Base-by-base conservation (phyloP, 2,329 filamentous ascomycete species). In the Ilyonectria destructans region DNA sequence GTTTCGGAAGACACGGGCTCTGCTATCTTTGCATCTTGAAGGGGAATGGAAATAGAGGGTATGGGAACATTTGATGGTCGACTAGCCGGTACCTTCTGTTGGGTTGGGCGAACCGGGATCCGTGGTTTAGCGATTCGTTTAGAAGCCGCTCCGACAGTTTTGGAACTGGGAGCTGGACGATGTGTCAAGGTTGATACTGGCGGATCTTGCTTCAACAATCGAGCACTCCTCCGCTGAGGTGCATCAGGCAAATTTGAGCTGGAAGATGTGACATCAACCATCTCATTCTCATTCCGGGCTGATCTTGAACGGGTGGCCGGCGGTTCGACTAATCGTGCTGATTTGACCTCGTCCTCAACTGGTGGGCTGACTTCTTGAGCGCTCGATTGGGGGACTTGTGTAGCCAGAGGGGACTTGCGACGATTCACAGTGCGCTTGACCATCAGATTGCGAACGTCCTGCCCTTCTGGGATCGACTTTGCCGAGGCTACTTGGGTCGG, bases 161-260 rank as follows among this genome's bases (percentile, higher is more conserved):
- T 45, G 8, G 40, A 45, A 17, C n/a, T n/a, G 40, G n/a, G 8
- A 45, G 40, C n/a, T 21, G 40, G n/a, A 45, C 40, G 40, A 8
- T 45, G 17, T 21, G 40, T 51, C 33, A 52, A 46, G 43, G 49
- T 40, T n/a, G 62, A 29, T 23, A 56, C 37, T 26, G 56, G 49
- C 40, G 43, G 52, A 19, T 35, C 61, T 60, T 64, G 65, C 26
- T 68, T 63, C 40, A 67, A 45, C 17, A 67, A 49, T 37, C 70
- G 70, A 43, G 70, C 68, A 37, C 70, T 71, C 63, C 70, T 70
- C 35, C 70, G 65, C 48, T 67, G 70, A 10, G 68, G 62, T 17
- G 54, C 62, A 31, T 56, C 31, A 12, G 17, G 17, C 6, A 45
- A 19, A 21, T n/a, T n/a, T 19, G 31, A 33, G 31, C 31, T 33